phyloP scores from a whole-genome alignment of 306 rosid species.

The Cicer yamashitae region DNA sequence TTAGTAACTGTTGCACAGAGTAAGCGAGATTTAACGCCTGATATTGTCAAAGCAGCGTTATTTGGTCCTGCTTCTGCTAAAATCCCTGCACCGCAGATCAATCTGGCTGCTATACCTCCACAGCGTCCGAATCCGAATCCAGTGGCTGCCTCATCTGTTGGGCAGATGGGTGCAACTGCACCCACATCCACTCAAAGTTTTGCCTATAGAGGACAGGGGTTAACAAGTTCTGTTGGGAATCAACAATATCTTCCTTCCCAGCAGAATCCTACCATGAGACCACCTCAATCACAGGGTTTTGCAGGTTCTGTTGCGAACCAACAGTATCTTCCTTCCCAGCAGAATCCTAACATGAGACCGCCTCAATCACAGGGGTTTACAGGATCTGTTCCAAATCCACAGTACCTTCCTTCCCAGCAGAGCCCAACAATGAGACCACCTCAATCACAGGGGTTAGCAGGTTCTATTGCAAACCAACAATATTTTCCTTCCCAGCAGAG shows the following conservation, averaged over 20 bases:
- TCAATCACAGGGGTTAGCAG: conserved; percentile 66
- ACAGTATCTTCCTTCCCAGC: conserved; percentile 64
- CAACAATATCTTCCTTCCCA: conserved; percentile 66
- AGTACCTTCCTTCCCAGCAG: conserved; percentile 65
- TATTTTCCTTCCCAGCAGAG: conserved; percentile 66
- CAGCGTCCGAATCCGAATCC: conserved; percentile 55
- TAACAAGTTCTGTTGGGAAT: conserved; percentile 48
- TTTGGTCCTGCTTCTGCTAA: conserved; percentile 90
- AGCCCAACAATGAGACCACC: conserved; percentile 68
- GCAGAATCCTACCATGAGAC: conserved; percentile 66
- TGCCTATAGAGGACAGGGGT: conserved; percentile 64
- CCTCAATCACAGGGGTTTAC: conserved; percentile 65
- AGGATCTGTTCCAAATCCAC: conserved; percentile 60
- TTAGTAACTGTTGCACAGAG: conserved; percentile 97
- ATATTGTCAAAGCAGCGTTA: conserved; percentile 86
- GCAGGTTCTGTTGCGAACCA: conserved; percentile 62
- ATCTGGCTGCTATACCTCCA: conserved; percentile 60
- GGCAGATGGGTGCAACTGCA: conserved; percentile 60
- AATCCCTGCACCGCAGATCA: conserved; percentile 88
- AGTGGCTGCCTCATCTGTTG: conserved; percentile 51
- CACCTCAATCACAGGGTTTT: conserved; percentile 65
- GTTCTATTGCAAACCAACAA: conserved; percentile 58
- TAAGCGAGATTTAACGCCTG: conserved; percentile 86
- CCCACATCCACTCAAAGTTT: conserved; percentile 65
- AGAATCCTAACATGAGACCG: conserved; percentile 64